Conservation (phyloP, 2,329 filamentous ascomycete species). For the Talaromyces sp. region DNA sequence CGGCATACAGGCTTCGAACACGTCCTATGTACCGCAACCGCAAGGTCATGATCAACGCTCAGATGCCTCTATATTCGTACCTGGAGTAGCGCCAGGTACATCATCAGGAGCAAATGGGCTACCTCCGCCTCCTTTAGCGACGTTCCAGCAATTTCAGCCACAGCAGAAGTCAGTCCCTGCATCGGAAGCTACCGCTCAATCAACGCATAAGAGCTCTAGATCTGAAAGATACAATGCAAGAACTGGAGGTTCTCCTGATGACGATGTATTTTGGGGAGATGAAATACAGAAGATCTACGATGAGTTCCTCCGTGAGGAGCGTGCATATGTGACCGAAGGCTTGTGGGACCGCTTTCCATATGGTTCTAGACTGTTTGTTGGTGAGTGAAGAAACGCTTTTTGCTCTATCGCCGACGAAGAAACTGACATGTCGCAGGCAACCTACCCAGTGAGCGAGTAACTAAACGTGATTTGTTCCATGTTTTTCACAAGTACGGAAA, state of each 20-base stretch:
- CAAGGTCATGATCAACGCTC: constrained; percentile 23
- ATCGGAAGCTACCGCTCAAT: constrained; percentile 25
- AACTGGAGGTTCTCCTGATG: constrained; percentile 28
- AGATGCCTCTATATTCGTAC: constrained; percentile 22
- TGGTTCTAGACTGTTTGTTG: constrained; percentile 50
- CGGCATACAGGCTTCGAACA: constrained; percentile 29
- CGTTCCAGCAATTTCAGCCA: constrained; percentile 33
- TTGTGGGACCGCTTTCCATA: constrained; percentile 51
- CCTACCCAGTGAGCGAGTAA: constrained; percentile 85
- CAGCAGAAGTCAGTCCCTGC: constrained; percentile 19
- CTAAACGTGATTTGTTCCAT: constrained; percentile 90
- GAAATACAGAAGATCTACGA: constrained; percentile 50
- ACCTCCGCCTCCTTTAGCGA: constrained; percentile 41
- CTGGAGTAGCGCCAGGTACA: constrained; percentile 38
- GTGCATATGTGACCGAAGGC: constrained; percentile 51
- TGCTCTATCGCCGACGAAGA: neutral
- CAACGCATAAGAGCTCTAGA: constrained; percentile 26
- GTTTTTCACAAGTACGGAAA: constrained; percentile 81
- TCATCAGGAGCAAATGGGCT: constrained; percentile 34
- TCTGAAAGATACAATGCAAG: constrained; percentile 27
- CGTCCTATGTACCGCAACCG: constrained; percentile 27
- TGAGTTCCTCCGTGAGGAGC: constrained; percentile 50
- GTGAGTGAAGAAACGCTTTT: constrained; percentile 30
- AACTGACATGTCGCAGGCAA: constrained; percentile 61
- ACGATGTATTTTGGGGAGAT: constrained; percentile 48